These are phyloP conservation scores for Climacium dendroides DNA, from an alignment of 225 moss, liverwort and hornwort species.

Conservation along the genomic window DNA sequence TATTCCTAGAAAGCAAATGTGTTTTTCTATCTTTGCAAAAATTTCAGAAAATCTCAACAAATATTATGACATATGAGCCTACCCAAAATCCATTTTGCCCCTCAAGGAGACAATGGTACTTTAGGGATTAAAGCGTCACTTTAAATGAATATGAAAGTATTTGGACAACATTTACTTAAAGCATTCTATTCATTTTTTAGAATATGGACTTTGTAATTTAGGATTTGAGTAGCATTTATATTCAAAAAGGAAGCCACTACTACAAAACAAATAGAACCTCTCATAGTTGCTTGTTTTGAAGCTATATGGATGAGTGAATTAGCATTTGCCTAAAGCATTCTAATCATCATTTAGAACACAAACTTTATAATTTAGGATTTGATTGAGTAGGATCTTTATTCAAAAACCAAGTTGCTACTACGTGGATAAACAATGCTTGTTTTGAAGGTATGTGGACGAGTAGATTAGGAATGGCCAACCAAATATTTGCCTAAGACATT, in stretches of 20 bases:
- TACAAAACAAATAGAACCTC: rapidly evolving
- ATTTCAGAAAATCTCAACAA: too few species aligned
- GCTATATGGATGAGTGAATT: neutral
- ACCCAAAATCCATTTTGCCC: too few species aligned
- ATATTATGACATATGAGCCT: rapidly evolving
- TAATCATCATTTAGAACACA: neutral
- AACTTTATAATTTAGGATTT: too few species aligned
- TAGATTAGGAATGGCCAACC: neutral
- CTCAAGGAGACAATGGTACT: rapidly evolving
- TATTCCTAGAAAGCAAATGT: neutral
- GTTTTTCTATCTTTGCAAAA: neutral
- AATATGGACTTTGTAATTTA: too few species aligned
- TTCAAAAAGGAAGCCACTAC: neutral
- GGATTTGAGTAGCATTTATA: too few species aligned
- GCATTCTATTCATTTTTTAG: too few species aligned
- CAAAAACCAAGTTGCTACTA: neutral
- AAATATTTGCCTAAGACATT: neutral
- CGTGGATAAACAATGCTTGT: too few species aligned
- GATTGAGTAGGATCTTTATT: neutral
- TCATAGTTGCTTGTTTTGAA: neutral
- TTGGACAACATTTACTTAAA: neutral
- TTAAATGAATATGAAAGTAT: neutral
- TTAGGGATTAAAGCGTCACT: neutral
- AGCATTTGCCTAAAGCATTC: neutral
- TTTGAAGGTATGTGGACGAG: neutral